These are phyloP conservation scores for Aspergillus tamarii DNA, from an alignment of 2,329 filamentous ascomycete species.

Conservation along the genomic window DNA sequence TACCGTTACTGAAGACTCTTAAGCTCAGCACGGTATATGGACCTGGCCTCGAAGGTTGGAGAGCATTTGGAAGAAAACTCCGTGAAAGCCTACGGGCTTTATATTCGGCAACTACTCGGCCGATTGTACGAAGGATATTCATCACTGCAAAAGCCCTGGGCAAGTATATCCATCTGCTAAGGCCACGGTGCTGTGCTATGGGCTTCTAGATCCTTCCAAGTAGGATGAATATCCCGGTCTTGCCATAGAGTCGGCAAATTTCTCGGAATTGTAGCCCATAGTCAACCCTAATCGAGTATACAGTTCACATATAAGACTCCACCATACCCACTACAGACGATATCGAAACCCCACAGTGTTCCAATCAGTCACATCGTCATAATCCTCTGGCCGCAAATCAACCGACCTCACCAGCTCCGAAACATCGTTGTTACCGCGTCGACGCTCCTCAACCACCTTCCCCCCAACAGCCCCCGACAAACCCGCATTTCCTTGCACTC, in stretches of 20 bases:
- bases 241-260: not conserved
- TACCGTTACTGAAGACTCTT: not conserved
- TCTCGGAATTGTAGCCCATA: not conserved
- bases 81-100: not conserved
- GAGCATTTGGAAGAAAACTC: too few relatives aligned
- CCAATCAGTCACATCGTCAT: slow-evolving; percentile 65
- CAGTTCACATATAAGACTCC: not conserved
- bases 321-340: slow-evolving; percentile 33
- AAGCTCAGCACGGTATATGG: too few relatives aligned
- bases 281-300: not conserved
- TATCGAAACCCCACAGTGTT: slow-evolving; percentile 63
- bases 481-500: slow-evolving; percentile 22
- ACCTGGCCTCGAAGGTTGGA: too few relatives aligned
- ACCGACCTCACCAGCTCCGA: slow-evolving; percentile 33
- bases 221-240: too few relatives aligned
- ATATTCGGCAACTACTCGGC: too few relatives aligned
- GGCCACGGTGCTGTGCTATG: too few relatives aligned
- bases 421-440: slow-evolving; percentile 41
- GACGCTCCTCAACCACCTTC: slow-evolving; percentile 37
- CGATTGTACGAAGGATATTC: too few relatives aligned
- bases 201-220: too few relatives aligned
- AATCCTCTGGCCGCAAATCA: slow-evolving; percentile 50
- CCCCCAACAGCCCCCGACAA: slow-evolving; percentile 45
- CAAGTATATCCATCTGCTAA: too few relatives aligned
- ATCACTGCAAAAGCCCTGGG: too few relatives aligned